Conservation (phyloP, 495 filamentous ascomycete genomes). For the Hyphodiscus hymeniophilus region DNA sequence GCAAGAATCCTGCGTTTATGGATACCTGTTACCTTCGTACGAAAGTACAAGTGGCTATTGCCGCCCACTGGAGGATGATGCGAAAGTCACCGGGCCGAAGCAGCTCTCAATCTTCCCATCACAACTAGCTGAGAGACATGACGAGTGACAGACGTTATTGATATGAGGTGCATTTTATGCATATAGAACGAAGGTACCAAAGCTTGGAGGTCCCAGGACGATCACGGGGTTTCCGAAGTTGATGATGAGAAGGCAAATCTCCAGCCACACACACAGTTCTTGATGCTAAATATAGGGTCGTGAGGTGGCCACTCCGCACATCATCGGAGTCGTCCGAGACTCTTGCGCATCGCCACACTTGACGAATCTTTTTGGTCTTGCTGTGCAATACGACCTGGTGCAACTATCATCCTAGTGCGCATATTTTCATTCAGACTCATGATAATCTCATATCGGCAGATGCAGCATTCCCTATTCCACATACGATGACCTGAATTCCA, state of each 20-base stretch:
- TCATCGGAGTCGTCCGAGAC: background rate
- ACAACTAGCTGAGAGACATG: no score
- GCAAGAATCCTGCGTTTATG: no score
- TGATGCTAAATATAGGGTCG: background rate
- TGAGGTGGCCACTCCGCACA: background rate
- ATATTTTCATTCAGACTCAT: background rate
- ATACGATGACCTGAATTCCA: background rate
- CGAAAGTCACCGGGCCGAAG: background rate
- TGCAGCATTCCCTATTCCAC: background rate
- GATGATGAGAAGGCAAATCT: no score
- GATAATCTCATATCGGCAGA: background rate
- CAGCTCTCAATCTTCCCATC: background rate
- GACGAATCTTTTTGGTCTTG: background rate
- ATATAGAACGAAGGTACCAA: no score
- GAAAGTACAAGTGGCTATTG: conserved; percentile 3
- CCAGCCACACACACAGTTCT: background rate
- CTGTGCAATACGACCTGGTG: background rate
- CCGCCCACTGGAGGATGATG: conserved; percentile 4
- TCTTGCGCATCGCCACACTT: background rate
- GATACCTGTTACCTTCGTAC: no score
- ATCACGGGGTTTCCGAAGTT: conserved; percentile 1
- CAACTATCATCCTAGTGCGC: conserved; percentile 3
- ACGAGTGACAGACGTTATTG: no score
- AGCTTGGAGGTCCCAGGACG: no score
- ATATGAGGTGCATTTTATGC: no score